A percentile compares a stretch with the other conserved stretches of the same genome.
These are phyloP conservation scores for Lepidopterella palustris DNA, from an alignment of 495 filamentous ascomycete genomes.

Conservation along the genomic window DNA sequence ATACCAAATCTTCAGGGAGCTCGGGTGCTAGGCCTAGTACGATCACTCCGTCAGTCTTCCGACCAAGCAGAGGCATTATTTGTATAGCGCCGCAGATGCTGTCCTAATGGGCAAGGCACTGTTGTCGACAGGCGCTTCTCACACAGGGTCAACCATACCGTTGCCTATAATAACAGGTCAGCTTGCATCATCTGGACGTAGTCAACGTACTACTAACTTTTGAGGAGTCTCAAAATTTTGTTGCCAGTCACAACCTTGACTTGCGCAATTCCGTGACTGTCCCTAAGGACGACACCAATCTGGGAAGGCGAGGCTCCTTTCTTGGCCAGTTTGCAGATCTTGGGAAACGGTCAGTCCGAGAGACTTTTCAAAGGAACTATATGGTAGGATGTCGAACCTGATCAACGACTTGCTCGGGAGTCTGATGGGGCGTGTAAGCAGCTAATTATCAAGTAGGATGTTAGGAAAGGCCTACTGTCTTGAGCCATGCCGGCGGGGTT, in stretches of 20 bases:
- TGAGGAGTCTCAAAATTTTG: constrained; percentile 29
- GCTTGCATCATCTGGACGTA: too few species aligned
- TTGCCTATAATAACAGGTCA: constrained; percentile 33
- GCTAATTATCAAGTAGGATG: too few species aligned
- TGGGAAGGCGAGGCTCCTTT: constrained; percentile 96
- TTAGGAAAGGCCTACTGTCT: too few species aligned
- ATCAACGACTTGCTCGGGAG: constrained; percentile 83
- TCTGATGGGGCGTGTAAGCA: too few species aligned
- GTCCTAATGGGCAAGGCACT: constrained; percentile 4
- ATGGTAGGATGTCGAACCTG: too few species aligned
- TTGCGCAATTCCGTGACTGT: constrained; percentile 94
- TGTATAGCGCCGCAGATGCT: constrained; percentile 27
- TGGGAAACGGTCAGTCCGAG: too few species aligned
- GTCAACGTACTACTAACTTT: too few species aligned
- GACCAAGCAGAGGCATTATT: constrained; percentile 89
- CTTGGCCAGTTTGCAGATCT: constrained; percentile 97
- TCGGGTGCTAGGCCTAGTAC: constrained; percentile 88
- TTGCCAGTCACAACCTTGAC: constrained; percentile 94
- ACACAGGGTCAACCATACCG: constrained; percentile 54
- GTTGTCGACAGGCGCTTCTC: constrained; percentile 28
- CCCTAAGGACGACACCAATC: constrained; percentile 96
- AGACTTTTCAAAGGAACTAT: too few species aligned
- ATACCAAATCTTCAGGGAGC: constrained; percentile 94
- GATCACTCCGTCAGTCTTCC: constrained; percentile 88
- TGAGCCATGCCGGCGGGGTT: constrained; percentile 83